Conservation (phyloP, 108 stramenopile species). For the Seminavis robusta region DNA sequence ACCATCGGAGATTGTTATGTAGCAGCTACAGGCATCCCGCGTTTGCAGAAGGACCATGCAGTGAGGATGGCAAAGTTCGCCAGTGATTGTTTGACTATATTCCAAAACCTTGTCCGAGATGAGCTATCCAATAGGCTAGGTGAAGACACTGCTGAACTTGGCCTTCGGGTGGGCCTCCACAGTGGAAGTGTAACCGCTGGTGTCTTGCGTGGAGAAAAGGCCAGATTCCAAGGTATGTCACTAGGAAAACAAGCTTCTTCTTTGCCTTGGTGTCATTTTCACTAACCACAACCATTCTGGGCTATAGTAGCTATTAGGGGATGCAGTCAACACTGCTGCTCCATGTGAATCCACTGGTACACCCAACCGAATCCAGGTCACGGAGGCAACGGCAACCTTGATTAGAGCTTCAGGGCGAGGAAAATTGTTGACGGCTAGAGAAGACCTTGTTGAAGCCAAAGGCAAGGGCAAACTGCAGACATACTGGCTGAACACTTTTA, state of each 20-base stretch:
- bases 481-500: no score
- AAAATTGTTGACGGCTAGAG: no score
- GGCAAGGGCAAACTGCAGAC: background rate
- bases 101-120: conserved; percentile 11
- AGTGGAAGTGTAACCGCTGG: conserved; percentile 47
- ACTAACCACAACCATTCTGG: no score
- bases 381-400: no score
- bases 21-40: conserved; percentile 28
- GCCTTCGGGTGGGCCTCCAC: conserved; percentile 40
- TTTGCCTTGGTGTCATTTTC: no score
- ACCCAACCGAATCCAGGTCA: conserved; percentile 40
- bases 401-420: no score
- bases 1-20: conserved; percentile 58
- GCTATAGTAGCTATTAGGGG: conserved; percentile 63
- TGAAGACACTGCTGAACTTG: conserved; percentile 18
- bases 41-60: conserved; percentile 28
- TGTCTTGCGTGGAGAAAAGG: conserved; percentile 40
- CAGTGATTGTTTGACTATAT: conserved; percentile 21
- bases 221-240: conserved; percentile 55
- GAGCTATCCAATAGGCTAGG: conserved; percentile 13
- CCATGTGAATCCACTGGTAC: conserved; percentile 47
- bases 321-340: conserved; percentile 39
- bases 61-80: conserved; percentile 34
- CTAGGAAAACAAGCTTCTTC: no score
- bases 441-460: no score